A percentile compares a stretch with the other conserved stretches of the same genome.
Evolutionary conservation across 148 eudicot genomes (phyloP).

Genomic region (Persicaria maculosa): DNA sequence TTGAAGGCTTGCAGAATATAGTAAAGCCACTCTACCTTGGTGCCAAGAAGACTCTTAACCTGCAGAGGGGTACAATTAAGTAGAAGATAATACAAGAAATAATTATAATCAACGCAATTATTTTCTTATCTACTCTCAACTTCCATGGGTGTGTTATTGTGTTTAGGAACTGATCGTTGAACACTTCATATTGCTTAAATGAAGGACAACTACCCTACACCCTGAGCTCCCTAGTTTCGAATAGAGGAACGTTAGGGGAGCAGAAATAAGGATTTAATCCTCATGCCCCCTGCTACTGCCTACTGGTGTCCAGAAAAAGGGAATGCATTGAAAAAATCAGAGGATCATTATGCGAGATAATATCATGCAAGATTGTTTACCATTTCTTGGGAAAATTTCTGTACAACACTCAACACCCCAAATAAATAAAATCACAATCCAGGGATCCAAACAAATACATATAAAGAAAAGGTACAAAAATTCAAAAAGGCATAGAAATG

Average conservation of each 20-base stretch:
- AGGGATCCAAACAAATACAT: neutral
- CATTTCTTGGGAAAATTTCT: neutral
- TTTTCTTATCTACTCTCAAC: neutral
- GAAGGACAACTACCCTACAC: too few species aligned
- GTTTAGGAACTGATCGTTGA: neutral
- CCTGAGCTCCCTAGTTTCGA: too few species aligned
- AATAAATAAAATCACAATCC: neutral
- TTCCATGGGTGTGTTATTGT: neutral
- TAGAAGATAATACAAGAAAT: neutral
- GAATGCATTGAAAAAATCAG: neutral
- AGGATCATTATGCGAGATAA: neutral
- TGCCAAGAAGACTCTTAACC: conserved; percentile 80
- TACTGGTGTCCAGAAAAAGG: neutral
- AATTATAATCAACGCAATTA: neutral
- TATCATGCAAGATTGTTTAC: neutral
- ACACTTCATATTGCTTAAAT: neutral
- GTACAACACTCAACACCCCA: neutral
- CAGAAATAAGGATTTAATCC: too few species aligned
- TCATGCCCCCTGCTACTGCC: too few species aligned
- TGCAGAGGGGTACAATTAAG: conserved; percentile 22
- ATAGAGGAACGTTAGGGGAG: too few species aligned
- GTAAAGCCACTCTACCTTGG: conserved; percentile 95
- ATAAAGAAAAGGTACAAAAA: neutral
- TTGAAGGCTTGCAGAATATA: conserved; percentile 86
- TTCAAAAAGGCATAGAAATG: neutral